These are phyloP conservation scores for Daldinia caldariorum DNA, from an alignment of 495 filamentous ascomycete species.

Conservation along the genomic window DNA sequence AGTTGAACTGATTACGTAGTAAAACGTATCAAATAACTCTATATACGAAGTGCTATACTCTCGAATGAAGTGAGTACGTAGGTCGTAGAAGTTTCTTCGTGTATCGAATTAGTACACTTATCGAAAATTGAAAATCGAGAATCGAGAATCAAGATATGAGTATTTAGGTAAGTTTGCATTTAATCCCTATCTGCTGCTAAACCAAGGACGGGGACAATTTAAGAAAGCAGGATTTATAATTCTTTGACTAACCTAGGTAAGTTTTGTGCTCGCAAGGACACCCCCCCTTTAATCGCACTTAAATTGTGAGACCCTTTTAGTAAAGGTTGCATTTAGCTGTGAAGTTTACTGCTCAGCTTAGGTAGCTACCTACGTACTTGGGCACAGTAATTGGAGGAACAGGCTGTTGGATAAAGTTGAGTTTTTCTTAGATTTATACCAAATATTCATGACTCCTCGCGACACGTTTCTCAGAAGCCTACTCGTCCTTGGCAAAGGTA, in stretches of 20 bases:
- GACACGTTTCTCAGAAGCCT: constrained; percentile 8
- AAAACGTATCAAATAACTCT: neutral
- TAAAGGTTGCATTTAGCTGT: neutral
- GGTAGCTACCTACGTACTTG: neutral
- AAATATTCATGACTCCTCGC: neutral
- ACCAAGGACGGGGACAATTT: neutral
- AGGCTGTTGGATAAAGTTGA: constrained; percentile 1
- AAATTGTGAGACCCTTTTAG: neutral
- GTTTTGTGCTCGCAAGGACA: constrained; percentile 1
- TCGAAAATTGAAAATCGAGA: neutral
- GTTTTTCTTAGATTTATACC: neutral
- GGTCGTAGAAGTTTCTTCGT: neutral
- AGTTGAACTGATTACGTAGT: neutral
- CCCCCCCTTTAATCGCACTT: neutral
- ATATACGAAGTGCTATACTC: neutral
- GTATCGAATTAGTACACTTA: neutral
- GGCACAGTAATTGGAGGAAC: neutral
- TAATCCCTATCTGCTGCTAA: neutral
- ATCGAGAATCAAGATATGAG: neutral
- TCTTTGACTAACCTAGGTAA: neutral
- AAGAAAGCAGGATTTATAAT: neutral
- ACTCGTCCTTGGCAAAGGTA: constrained; percentile 77
- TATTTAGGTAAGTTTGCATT: neutral
- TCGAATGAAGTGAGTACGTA: neutral
- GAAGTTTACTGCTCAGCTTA: constrained; percentile 3